These are phyloP conservation scores for Coemansia sp. DNA, from an alignment of 192 early-diverging fungal species.

Conservation along the genomic window DNA sequence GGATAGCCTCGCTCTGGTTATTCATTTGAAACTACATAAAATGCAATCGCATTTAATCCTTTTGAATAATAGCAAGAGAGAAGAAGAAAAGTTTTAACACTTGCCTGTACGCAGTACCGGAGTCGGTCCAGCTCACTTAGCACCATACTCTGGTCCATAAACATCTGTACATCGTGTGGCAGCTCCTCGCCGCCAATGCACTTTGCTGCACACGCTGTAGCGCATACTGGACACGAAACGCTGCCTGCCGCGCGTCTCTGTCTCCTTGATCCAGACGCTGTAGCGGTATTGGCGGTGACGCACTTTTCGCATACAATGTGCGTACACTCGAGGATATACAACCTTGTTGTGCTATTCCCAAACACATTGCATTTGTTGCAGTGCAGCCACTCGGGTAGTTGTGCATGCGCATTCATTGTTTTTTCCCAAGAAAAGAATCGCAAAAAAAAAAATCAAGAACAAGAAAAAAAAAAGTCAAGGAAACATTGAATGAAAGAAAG, in stretches of 20 bases:
- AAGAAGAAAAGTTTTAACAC: background rate
- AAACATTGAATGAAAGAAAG: background rate
- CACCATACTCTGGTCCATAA: conserved; percentile 19
- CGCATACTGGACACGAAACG: conserved; percentile 27
- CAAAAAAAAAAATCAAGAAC: background rate
- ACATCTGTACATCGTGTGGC: conserved; percentile 18
- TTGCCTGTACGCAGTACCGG: conserved; percentile 36
- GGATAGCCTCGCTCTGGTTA: conserved; percentile 30
- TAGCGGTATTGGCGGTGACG: background rate
- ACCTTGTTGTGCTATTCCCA: background rate
- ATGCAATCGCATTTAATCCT: background rate
- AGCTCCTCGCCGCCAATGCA: conserved; percentile 11
- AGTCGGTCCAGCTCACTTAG: conserved; percentile 38
- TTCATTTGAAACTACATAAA: conserved; percentile 33
- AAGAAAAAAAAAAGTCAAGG: background rate
- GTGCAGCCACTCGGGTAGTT: conserved; percentile 33
- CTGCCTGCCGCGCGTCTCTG: background rate
- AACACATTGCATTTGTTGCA: conserved; percentile 41
- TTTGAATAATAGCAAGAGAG: no score
- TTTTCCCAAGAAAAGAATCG: background rate
- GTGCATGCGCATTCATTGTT: background rate
- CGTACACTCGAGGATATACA: conserved; percentile 39
- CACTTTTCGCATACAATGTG: conserved; percentile 33
- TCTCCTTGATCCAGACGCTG: background rate
- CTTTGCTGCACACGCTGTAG: conserved; percentile 23